Base-by-base conservation (phyloP, 164 flowering plant species). In the Paratinospora sagittata region DNA sequence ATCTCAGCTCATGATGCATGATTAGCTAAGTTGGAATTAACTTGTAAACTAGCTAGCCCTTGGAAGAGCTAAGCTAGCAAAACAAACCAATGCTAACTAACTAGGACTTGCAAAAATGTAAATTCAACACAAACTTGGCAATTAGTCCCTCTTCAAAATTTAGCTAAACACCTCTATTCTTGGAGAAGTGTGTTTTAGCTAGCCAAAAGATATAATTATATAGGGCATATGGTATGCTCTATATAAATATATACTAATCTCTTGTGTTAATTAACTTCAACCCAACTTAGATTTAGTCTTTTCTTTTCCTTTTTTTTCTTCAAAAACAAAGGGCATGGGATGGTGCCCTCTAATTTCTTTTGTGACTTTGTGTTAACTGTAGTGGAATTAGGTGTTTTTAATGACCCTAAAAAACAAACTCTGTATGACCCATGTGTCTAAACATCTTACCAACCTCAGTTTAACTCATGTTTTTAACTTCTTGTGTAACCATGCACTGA, bases 41-140 rank as follows among this genome's bases (percentile, higher is more conserved):
- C 43, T 47, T 43, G 63, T 63, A 30, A 58, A 73, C 66, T 63
- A 61, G 73, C 61, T 27, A 65, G 86, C 84, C 85, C 23, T 33
- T 70, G 74, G 78, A 74, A 80, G 72, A 81, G 83, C 82, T 82
- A 75, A 30, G 34, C 34, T 30, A 76, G 62, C 33, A 24, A 67
- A 57, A 74, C 39, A 24, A 49, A 30, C 60, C 52, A n/a, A 73
- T 70, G 49, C 68, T 60, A 57, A 55, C 65, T 70, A n/a, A 75
- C 76, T 71, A 63, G 9, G 75, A 74, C 75, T 78, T 77, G 76
- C 79, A 64, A 73, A 72, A 49, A 64, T 84, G 85, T 83, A 82
- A 57, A 81, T 77, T 78, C 65, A 62, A 37, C 63, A 70, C 64
- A 80, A 71, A 70, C 61, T 55, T 33, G 65, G 79, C 71, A 70